phyloP scores from a whole-genome alignment of 495 filamentous ascomycete genomes.

The Hyaloscypha finlandica region DNA sequence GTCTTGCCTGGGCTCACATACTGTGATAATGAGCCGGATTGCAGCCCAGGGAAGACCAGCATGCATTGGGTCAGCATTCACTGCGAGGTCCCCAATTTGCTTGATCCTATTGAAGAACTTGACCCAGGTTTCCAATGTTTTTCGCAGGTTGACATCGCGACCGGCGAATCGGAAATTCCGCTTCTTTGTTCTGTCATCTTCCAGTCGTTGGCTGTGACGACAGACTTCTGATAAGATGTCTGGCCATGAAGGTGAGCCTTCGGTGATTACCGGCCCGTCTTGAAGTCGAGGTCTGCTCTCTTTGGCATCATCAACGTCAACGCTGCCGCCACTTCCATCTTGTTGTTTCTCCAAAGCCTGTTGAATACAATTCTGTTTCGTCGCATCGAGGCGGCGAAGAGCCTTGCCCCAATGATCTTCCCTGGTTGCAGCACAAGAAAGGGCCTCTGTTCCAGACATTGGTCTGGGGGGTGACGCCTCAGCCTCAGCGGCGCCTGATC shows the following conservation, averaged over 20 bases:
- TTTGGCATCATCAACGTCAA: not conserved
- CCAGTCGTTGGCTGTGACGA: not conserved
- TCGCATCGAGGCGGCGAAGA: not conserved
- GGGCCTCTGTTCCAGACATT: too few species aligned
- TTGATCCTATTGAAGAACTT: conserved; percentile 5
- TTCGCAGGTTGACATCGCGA: not conserved
- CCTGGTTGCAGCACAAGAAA: not conserved
- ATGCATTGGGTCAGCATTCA: not conserved
- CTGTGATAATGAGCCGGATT: not conserved
- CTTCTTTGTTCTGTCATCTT: not conserved
- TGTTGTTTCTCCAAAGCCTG: not conserved
- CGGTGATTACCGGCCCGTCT: not conserved
- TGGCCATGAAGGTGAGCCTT: not conserved
- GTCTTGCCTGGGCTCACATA: not conserved
- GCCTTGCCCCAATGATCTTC: not conserved
- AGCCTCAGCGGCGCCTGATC: too few species aligned
- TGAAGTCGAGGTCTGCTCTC: not conserved
- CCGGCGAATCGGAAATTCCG: not conserved
- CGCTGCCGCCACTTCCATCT: not conserved
- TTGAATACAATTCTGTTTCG: not conserved
- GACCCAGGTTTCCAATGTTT: conserved; percentile 1
- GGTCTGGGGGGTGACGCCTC: too few species aligned
- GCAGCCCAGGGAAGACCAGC: conserved; percentile 2
- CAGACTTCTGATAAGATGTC: conserved; percentile 1
- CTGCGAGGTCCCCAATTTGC: not conserved